phyloP scores from a whole-genome alignment of 331 rosid species.

The Stylosanthes scabra region DNA sequence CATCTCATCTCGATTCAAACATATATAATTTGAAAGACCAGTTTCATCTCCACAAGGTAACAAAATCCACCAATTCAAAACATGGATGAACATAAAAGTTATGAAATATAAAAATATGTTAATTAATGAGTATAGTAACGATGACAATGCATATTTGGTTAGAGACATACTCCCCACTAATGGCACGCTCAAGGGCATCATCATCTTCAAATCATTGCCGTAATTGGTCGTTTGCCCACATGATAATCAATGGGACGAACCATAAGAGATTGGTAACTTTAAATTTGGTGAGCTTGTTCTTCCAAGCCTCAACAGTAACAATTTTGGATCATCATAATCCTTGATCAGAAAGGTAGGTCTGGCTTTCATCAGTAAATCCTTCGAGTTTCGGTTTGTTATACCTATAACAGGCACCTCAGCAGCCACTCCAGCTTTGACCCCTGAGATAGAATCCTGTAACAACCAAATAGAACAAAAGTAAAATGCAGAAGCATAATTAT shows the following conservation, averaged over 20 bases:
- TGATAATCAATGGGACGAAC: no score
- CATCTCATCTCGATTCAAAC: conserved; percentile 62
- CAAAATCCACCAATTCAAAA: conserved; percentile 62
- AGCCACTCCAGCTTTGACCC: conserved; percentile 91
- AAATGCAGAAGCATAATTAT: conserved; percentile 4
- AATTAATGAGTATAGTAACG: conserved; percentile 19
- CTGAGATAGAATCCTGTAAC: conserved; percentile 83
- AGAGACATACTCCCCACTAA: conserved; percentile 75
- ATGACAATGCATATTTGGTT: conserved; percentile 18
- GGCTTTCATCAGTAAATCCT: conserved; percentile 68
- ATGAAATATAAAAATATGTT: neutral
- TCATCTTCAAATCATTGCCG: conserved; percentile 81
- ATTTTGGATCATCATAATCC: conserved; percentile 75
- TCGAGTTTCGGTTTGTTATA: conserved; percentile 70
- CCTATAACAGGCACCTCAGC: conserved; percentile 96
- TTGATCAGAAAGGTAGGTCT: conserved; percentile 77
- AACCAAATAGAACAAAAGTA: neutral
- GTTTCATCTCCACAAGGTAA: conserved; percentile 50
- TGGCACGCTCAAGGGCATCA: conserved; percentile 86
- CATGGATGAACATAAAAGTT: conserved; percentile 3
- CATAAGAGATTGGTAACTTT: no score
- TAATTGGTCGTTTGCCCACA: conserved; percentile 72
- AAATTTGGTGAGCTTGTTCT: no score
- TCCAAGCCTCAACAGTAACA: no score
- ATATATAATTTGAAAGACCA: conserved; percentile 51